Conservation (phyloP, 2,329 filamentous ascomycete genomes). For the Ceratocystiopsis sp. region DNA sequence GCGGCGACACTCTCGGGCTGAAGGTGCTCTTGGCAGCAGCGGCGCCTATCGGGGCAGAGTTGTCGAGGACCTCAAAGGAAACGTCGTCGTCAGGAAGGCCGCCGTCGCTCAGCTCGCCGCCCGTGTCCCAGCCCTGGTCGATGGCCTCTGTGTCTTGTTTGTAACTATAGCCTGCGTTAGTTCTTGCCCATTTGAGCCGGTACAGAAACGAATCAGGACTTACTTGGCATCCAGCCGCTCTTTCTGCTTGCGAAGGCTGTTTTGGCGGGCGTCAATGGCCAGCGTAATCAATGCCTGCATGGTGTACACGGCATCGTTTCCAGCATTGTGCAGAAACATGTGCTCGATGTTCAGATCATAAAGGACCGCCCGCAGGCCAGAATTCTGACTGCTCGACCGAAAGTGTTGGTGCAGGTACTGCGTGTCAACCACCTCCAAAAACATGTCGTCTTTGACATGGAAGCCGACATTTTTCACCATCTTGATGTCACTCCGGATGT, state of each 20-base stretch:
- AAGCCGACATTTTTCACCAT: conserved; percentile 52
- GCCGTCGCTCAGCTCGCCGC: conserved; percentile 17
- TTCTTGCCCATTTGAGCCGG: background rate
- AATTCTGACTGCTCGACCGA: conserved; percentile 31
- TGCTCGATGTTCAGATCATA: conserved; percentile 43
- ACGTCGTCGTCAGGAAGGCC: conserved; percentile 3
- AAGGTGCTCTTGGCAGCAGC: background rate
- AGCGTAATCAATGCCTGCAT: conserved; percentile 56
- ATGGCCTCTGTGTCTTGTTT: background rate
- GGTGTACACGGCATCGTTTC: conserved; percentile 74
- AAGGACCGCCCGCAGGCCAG: conserved; percentile 45
- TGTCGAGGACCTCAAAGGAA: background rate
- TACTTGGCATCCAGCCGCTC: background rate
- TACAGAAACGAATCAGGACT: background rate
- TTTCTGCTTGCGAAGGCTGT: conserved; percentile 10
- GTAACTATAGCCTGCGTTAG: background rate
- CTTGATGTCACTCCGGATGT: conserved; percentile 46
- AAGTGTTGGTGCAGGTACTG: conserved; percentile 50
- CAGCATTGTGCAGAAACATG: conserved; percentile 64
- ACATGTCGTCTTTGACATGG: conserved; percentile 33
- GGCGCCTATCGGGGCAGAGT: too few relatives aligned
- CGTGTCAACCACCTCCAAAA: conserved; percentile 57
- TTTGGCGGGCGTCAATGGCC: conserved; percentile 20
- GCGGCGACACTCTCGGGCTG: too few relatives aligned
- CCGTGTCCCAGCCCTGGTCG: conserved; percentile 15